A percentile compares a stretch with the other conserved stretches of the same genome.
phyloP scores from a whole-genome alignment of 257 asterid species.

The Plantago ovata region DNA sequence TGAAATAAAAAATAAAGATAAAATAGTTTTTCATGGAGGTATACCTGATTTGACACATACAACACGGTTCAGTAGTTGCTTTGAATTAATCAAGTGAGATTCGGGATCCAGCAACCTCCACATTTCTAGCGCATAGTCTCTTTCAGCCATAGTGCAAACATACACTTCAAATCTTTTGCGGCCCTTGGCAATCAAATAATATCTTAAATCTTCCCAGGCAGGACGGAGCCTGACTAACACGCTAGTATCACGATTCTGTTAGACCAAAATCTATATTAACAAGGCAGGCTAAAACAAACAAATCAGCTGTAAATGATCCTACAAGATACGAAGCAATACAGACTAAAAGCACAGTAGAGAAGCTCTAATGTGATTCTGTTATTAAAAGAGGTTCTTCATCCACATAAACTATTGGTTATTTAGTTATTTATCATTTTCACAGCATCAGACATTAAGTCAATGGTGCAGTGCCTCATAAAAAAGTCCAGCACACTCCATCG shows the following conservation, averaged over 20 bases:
- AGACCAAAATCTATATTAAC: constrained; percentile 27
- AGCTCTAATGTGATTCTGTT: not conserved
- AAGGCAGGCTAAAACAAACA: constrained; percentile 20
- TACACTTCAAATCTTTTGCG: constrained; percentile 95
- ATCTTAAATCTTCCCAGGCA: constrained; percentile 95
- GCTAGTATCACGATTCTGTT: constrained; percentile 92
- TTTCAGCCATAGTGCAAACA: constrained; percentile 99
- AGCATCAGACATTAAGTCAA: not conserved
- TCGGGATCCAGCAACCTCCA: constrained; percentile 99
- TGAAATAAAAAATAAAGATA: not conserved
- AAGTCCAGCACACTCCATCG: not conserved
- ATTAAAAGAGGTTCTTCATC: not conserved
- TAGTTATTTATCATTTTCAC: not conserved
- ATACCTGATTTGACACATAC: constrained; percentile 91
- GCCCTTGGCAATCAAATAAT: constrained; percentile 85
- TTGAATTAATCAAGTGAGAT: constrained; percentile 57
- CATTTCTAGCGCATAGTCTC: constrained; percentile 98
- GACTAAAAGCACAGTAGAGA: too few relatives aligned
- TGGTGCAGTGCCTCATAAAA: not conserved
- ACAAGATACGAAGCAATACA: too few relatives aligned
- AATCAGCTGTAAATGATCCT: constrained; percentile 2
- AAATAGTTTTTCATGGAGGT: not conserved
- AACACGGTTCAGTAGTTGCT: constrained; percentile 77
- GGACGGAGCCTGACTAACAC: constrained; percentile 95
- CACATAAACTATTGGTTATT: not conserved